Base-by-base conservation (phyloP, 2,329 filamentous ascomycete species). In the Fusarium sulawesiense region DNA sequence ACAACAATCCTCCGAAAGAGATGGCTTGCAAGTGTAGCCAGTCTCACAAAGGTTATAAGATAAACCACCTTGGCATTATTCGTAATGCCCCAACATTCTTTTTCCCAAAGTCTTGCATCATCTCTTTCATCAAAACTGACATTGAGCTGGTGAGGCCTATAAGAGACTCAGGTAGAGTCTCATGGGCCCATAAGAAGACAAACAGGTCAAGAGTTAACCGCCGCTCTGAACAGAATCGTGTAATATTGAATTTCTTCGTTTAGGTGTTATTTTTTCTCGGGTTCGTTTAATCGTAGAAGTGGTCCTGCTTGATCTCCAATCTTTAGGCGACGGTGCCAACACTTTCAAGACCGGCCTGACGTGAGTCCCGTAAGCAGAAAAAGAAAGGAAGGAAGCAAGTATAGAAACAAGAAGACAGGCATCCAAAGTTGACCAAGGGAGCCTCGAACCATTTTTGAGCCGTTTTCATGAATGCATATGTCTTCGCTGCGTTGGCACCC, bases 311-410 rank as follows among this genome's bases (percentile, higher is more conserved):
- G 60, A 37, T 64, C 61, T 54, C 68, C 61, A 56, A 51, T 67
- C 56, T 66, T 57, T 60, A 56, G 58, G 56, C 58, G 66, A 64
- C 62, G 60, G 68, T 60, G 60, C 62, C 67, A 69, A 66, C 73
- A 71, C 70, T 62, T 69, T 64, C 67, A 68, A 76, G 73, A 64
- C 75, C 75, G 62, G 75, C 71, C 71, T 65, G 72, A 76, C 59
- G 62, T 61, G 55, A 63, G 63, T 54, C 67, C 45, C 66, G 55
- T 29, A 47, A 71, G 41, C 64, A 65, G 60, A 55, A 71, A 71
- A 56, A 60, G 58, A 46, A 68, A 66, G 57, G 56, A 72, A 66
- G 54, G 56, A 72, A 66, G 54, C 60, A 73, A 58, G 56, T 37
- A 46, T 71, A 46, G 62, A 67, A 75, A 61, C 60, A 71, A 66